These are phyloP conservation scores for Alternaria arbusti DNA, from an alignment of 2,329 filamentous ascomycete species.

Conservation along the genomic window DNA sequence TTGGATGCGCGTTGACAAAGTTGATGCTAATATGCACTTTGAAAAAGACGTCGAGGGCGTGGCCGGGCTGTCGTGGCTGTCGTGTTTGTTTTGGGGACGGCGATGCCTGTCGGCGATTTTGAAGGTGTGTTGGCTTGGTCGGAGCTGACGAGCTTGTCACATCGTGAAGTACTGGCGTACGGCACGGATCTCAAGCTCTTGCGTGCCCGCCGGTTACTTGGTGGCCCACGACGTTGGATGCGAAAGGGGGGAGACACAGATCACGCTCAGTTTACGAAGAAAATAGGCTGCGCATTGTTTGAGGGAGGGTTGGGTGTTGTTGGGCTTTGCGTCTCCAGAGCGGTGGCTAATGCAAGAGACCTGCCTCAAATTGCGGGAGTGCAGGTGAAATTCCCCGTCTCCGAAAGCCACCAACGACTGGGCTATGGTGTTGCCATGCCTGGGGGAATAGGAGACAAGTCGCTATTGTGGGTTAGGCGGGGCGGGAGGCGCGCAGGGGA, in stretches of 20 bases:
- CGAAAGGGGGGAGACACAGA: constrained; percentile 1
- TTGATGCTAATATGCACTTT: constrained; percentile 5
- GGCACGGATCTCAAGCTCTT: constrained; percentile 17
- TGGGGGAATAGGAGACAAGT: constrained; percentile 9
- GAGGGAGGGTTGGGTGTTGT: background rate
- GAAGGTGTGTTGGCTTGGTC: constrained; percentile 4
- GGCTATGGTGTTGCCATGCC: constrained; percentile 10
- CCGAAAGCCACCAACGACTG: constrained; percentile 19
- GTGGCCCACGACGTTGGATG: background rate
- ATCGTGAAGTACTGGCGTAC: constrained; percentile 11
- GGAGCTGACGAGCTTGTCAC: constrained; percentile 12
- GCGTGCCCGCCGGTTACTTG: constrained; percentile 11
- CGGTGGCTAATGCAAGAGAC: constrained; percentile 8
- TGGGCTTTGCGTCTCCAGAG: constrained; percentile 3
- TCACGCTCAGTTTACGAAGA: background rate
- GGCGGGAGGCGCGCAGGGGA: constrained; percentile 7
- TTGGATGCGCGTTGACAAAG: background rate
- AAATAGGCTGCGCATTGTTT: background rate
- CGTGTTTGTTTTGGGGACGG: background rate
- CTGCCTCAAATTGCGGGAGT: background rate
- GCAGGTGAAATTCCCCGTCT: constrained; percentile 13
- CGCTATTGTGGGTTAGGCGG: constrained; percentile 2
- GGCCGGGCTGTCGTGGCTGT: background rate
- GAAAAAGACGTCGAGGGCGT: background rate
- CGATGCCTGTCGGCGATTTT: background rate